Evolutionary conservation across 495 filamentous ascomycete species (phyloP), one percentile per base, ranked within the genome.

Genomic region (Hyaloscypha variabilis): DNA sequence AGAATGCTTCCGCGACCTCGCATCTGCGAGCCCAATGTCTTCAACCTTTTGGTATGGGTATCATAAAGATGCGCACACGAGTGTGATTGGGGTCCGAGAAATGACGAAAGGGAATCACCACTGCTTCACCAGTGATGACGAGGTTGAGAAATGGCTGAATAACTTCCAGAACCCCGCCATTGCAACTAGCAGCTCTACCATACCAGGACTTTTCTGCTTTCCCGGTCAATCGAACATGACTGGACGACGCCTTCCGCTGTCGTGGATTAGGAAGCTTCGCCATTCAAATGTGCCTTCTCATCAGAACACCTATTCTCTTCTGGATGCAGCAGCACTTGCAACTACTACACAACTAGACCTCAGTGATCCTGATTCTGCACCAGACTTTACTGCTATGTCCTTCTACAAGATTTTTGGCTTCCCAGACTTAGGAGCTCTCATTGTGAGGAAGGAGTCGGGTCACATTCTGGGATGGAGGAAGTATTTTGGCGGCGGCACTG

Each of bases 401-500:
- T 86, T 93, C 71, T 93, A 93, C 75, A 94, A 94, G 75, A 90
- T 93, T 59, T 93, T 93, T 71, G 91, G 91, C 17, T 91, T 91
- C 63, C 91, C 91, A 0, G 87, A 93, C 62, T 79, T 94, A 19
- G 91, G 91, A 1, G 90, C 83, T 6, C 74, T 94, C 25, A 82
- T 92, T 42, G 82, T 93, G 14, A 83, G 89, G 28, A 87, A 82
- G 68, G 77, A 80, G 23, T 86, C 88, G 24, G 86, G 84, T 1
- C 80, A 86, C 52, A 82, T 90, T 42, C 80, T 94, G 11, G 76
- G 79, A 56, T 78, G 85, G 57, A 81, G 89, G 30, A 84, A 80
- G 58, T 93, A 90, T 71, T 94, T 94, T 71, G 91, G 90, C 31
- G 91, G 91, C 11, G 90, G 91, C 8, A 92, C 90, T 2, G 88